Conservation (phyloP, 306 rosid genomes). For the Gynostemma pentaphyllum region DNA sequence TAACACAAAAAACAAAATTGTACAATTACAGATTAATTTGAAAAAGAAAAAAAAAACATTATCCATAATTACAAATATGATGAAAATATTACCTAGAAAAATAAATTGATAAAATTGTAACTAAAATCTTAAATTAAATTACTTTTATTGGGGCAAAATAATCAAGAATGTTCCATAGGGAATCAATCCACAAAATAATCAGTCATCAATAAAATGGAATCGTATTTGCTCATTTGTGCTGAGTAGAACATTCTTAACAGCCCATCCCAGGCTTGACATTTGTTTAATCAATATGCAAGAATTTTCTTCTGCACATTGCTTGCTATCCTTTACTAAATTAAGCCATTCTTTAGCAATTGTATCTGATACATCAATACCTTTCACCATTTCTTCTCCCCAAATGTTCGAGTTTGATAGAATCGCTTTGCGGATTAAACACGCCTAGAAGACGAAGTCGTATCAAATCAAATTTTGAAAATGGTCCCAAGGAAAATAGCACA, state of each 20-base stretch:
- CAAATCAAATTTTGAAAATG: not conserved
- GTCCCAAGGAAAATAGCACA: too few relatives aligned
- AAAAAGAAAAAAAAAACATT: too few relatives aligned
- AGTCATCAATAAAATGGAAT: slow-evolving; percentile 49
- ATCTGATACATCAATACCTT: slow-evolving; percentile 23
- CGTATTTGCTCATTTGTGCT: slow-evolving; percentile 45
- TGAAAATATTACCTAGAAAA: too few relatives aligned
- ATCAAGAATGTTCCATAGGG: too few relatives aligned
- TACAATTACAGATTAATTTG: too few relatives aligned
- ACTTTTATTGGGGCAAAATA: too few relatives aligned
- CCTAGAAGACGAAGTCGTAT: slow-evolving; percentile 23
- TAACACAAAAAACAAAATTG: too few relatives aligned
- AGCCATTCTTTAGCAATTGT: slow-evolving; percentile 40
- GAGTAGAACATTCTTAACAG: slow-evolving; percentile 47
- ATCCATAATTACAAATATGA: too few relatives aligned
- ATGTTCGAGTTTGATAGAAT: slow-evolving; percentile 21
- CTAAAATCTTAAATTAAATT: too few relatives aligned
- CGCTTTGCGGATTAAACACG: slow-evolving; percentile 50
- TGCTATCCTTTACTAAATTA: slow-evolving; percentile 43
- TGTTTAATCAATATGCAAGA: slow-evolving; percentile 33
- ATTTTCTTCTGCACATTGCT: slow-evolving; percentile 39
- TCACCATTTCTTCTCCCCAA: slow-evolving; percentile 23
- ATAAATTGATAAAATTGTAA: too few relatives aligned
- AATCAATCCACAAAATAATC: too few relatives aligned
- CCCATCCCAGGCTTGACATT: slow-evolving; percentile 54